Evolutionary conservation across 306 rosid species (phyloP), one percentile per base, ranked within the genome.

Genomic region (Glycine tomentella): DNA sequence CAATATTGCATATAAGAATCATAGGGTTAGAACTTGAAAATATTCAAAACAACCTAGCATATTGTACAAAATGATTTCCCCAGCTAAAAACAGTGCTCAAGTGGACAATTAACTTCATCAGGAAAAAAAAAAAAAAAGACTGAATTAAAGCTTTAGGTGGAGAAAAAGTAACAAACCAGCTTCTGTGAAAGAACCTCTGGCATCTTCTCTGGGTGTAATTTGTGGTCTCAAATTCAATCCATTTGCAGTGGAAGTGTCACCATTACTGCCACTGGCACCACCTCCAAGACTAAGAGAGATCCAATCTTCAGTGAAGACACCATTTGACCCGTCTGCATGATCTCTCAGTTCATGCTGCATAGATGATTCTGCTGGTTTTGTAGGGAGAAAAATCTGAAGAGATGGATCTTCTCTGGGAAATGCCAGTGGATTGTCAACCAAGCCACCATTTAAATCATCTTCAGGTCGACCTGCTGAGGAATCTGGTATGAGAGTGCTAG

Each of bases 331-430:
- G 67, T 92, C 97, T 44, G 84, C 83, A 71, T 82, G 91, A 73
- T 93, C 94, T 88, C 93, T 92, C 81, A 90, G 81, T 83, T 93
- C 90, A 74, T 91, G 86, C 81, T 86, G 98, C 72, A 80, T 44
- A n/a, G 89, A 84, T 59, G 88, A 90, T 75, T 85, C 96, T 8
- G 86, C 88, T 25, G 98, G 99, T 81, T 87, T 93, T 34, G 99
- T 88, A 68, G 99, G 99, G 80, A 96, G 99, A 90, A 96, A 96
- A 52, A 96, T 92, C 85, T 96, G 96, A 74, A 96, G 99, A 5
- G 99, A 86, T 52, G 97, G 98, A 82, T 96, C 99, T 45, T 93
- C 91, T 75, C 94, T 90, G 46, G 90, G 80, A 90, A 93, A 90
- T 62, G 93, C 90, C 86, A 96, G 81, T n/a, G 97, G 92, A 84